Conservation (phyloP, 2,329 filamentous ascomycete species). For the Hortaea werneckii region DNA sequence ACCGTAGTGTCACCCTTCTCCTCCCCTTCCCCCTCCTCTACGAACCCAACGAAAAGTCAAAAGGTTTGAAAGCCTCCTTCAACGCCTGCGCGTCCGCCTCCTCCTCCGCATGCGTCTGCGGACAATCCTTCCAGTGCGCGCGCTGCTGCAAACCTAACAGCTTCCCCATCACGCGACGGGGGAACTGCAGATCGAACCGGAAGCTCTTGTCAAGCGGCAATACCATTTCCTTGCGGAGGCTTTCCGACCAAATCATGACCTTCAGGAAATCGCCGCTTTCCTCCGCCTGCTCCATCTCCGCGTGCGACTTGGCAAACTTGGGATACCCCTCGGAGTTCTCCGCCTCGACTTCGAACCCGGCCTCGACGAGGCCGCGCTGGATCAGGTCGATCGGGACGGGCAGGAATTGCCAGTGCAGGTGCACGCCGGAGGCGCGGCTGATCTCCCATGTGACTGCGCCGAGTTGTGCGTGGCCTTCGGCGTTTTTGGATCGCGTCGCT, state of each 20-base stretch:
- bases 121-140: conserved; percentile 76
- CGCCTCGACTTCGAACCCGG: conserved; percentile 78
- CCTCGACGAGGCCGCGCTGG: conserved; percentile 65
- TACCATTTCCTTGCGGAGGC: conserved; percentile 51
- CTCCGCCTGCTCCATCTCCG: conserved; percentile 14
- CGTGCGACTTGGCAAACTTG: conserved; percentile 32
- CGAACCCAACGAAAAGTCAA: conserved; percentile 48
- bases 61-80: conserved; percentile 70
- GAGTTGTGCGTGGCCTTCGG: conserved; percentile 46
- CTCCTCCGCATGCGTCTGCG: conserved; percentile 69
- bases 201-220: conserved; percentile 66
- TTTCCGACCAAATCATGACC: conserved; percentile 30
- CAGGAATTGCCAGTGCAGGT: conserved; percentile 89
- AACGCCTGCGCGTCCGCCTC: conserved; percentile 66
- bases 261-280: conserved; percentile 24
- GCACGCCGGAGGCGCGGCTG: conserved; percentile 67
- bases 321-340: conserved; percentile 57
- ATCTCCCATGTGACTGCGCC: conserved; percentile 91
- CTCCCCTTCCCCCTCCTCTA: no score
- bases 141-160: conserved; percentile 69
- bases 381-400: conserved; percentile 63
- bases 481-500: conserved; percentile 22
- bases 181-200: conserved; percentile 85
- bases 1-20: no score
- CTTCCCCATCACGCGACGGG: conserved; percentile 77